A percentile compares a stretch with the other conserved stretches of the same genome.
These are phyloP conservation scores for Trichoderma erinaceum DNA, from an alignment of 495 filamentous ascomycete genomes.

Conservation along the genomic window DNA sequence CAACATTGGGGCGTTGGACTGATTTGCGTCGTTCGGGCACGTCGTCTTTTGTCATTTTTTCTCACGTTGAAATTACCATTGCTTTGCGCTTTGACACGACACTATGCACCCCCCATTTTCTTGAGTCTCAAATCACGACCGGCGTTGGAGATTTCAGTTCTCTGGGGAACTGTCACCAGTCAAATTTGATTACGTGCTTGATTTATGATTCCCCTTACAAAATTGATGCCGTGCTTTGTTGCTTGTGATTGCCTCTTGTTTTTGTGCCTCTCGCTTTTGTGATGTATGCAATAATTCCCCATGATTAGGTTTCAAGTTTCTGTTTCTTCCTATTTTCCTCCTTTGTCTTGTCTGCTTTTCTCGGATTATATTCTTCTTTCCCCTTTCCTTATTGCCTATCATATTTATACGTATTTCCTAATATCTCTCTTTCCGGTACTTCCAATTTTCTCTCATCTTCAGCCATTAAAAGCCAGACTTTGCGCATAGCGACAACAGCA, in stretches of 20 bases:
- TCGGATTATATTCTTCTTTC: neutral
- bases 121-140: slow-evolving; percentile 14
- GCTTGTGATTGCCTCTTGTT: neutral
- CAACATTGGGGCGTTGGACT: slow-evolving; percentile 14
- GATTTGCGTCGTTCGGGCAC: slow-evolving; percentile 14
- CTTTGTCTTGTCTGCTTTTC: neutral
- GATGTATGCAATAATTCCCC: neutral
- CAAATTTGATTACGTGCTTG: slow-evolving; percentile 14
- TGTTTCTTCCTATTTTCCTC: neutral
- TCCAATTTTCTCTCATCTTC: neutral
- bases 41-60: slow-evolving; percentile 14
- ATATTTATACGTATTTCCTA: neutral
- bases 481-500: neutral
- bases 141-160: slow-evolving; percentile 14
- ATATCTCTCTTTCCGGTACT: neutral
- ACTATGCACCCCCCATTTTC: slow-evolving; percentile 13
- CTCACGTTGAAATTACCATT: slow-evolving; percentile 11
- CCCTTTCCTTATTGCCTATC: neutral
- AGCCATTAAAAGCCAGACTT: neutral
- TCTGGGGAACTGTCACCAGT: slow-evolving; percentile 14
- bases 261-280: neutral
- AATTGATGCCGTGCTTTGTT: slow-evolving; percentile 13
- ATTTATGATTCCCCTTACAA: slow-evolving; percentile 12
- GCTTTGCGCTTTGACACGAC: slow-evolving; percentile 10
- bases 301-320: neutral